Evolutionary conservation across 331 rosid species (phyloP).

Genomic region (Pyrus hybrid): DNA sequence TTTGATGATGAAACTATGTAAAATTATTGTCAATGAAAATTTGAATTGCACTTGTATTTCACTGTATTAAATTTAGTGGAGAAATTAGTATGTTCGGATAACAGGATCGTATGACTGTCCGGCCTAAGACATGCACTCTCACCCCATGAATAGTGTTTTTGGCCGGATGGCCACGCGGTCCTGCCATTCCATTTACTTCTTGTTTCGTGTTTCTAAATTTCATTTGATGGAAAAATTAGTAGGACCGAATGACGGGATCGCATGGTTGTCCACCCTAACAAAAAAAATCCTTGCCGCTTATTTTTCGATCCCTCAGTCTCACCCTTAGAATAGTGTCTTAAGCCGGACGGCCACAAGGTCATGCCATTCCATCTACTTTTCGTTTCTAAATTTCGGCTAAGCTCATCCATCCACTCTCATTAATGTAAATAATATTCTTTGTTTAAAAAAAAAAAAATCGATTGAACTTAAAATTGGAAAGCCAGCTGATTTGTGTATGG

Average conservation of each 20-base stretch:
- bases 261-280: neutral
- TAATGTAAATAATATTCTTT: too few species aligned
- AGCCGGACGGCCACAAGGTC: neutral
- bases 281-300: too few species aligned
- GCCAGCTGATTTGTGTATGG: neutral
- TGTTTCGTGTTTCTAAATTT: too few species aligned
- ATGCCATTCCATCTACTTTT: neutral
- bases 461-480: neutral
- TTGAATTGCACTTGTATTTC: too few species aligned
- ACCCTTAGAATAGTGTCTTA: neutral
- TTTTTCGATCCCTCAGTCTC: too few species aligned
- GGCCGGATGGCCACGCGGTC: neutral
- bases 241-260: neutral
- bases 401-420: rapidly evolving
- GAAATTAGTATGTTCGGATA: too few species aligned
- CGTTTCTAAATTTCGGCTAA: too few species aligned
- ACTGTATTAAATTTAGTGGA: too few species aligned
- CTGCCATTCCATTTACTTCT: too few species aligned
- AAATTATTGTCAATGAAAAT: too few species aligned
- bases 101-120: too few species aligned
- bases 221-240: too few species aligned
- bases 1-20: neutral
- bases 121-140: neutral
- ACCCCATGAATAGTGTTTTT: neutral
- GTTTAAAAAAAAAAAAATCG: neutral